Evolutionary conservation across 805 yeast species (phyloP).

Genomic region (Candida nemodendra): DNA sequence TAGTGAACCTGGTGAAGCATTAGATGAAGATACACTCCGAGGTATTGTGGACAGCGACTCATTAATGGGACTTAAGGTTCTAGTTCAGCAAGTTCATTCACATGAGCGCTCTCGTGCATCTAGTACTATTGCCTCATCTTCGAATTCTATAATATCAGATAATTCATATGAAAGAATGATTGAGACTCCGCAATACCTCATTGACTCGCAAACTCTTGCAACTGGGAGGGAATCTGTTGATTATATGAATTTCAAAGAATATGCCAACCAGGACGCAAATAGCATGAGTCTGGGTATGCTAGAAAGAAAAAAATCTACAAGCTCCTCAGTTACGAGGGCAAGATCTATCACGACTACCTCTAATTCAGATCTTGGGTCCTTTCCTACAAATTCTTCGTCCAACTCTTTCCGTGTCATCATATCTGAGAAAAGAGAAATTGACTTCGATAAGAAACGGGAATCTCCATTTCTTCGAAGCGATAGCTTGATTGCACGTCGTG

Average conservation of each 20-base stretch:
- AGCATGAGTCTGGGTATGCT: not conserved
- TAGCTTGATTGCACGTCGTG: slow-evolving; percentile 64
- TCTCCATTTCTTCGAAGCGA: slow-evolving; percentile 60
- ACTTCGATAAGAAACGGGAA: slow-evolving; percentile 74
- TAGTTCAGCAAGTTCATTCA: slow-evolving; percentile 14
- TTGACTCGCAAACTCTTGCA: slow-evolving; percentile 35
- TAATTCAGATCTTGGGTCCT: slow-evolving; percentile 10
- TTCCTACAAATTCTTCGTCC: slow-evolving; percentile 10
- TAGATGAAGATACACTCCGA: slow-evolving; percentile 49
- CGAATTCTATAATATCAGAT: slow-evolving; percentile 50
- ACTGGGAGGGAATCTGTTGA: slow-evolving; percentile 39
- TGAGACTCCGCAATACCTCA: slow-evolving; percentile 66
- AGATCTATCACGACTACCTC: slow-evolving; percentile 30
- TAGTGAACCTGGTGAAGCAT: slow-evolving; percentile 52
- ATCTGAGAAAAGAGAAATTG: slow-evolving; percentile 67
- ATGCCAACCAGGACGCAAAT: slow-evolving; percentile 5
- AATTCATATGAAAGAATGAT: slow-evolving; percentile 42
- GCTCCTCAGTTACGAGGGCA: slow-evolving; percentile 29
- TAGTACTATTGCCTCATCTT: slow-evolving; percentile 44
- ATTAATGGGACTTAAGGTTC: slow-evolving; percentile 25
- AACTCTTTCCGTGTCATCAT: slow-evolving; percentile 66
- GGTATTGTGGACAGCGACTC: slow-evolving; percentile 36
- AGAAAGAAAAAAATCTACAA: slow-evolving; percentile 18
- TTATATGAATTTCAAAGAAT: slow-evolving; percentile 59
- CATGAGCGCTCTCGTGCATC: slow-evolving; percentile 1